Evolutionary conservation across 176 grass and related monocot species (phyloP).

Genomic region (Aegilops speltoides): DNA sequence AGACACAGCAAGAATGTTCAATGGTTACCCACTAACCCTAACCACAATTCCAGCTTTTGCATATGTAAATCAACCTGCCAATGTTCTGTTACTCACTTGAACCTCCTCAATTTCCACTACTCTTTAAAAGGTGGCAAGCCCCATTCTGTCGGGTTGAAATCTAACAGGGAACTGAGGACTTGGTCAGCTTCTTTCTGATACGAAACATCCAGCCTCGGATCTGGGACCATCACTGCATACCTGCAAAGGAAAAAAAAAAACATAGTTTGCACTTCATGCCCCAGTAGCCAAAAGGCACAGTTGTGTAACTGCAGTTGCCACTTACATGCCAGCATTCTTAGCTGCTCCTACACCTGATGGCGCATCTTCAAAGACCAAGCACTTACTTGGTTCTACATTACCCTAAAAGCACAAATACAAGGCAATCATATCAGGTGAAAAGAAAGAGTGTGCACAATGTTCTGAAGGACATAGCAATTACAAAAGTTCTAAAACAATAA

Average conservation of each 20-base stretch:
- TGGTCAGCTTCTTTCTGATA: conserved; percentile 87
- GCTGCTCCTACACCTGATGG: conserved; percentile 89
- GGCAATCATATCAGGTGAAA: conserved; percentile 17
- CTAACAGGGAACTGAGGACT: conserved; percentile 70
- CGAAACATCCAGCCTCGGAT: conserved; percentile 70
- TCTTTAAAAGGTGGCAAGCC: conserved; percentile 72
- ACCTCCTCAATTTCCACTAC: background rate
- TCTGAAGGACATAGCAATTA: background rate
- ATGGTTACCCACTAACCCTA: background rate
- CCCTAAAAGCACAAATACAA: conserved; percentile 37
- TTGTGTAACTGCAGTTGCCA: background rate
- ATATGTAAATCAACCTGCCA: background rate
- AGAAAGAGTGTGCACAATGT: conserved; percentile 7
- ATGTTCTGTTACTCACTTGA: background rate
- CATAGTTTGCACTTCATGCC: background rate
- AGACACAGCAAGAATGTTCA: conserved; percentile 25
- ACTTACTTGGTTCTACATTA: conserved; percentile 55
- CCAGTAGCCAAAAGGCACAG: background rate
- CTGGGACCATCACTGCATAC: conserved; percentile 82
- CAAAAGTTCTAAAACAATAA: background rate
- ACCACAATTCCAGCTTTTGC: background rate
- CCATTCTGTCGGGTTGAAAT: conserved; percentile 74
- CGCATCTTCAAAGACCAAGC: conserved; percentile 95
- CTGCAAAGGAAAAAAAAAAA: conserved; percentile 35
- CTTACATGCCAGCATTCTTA: conserved; percentile 92